Evolutionary conservation across 495 filamentous ascomycete genomes (phyloP), one percentile per base, ranked within the genome.

Genomic region (Penicillium odoratum): DNA sequence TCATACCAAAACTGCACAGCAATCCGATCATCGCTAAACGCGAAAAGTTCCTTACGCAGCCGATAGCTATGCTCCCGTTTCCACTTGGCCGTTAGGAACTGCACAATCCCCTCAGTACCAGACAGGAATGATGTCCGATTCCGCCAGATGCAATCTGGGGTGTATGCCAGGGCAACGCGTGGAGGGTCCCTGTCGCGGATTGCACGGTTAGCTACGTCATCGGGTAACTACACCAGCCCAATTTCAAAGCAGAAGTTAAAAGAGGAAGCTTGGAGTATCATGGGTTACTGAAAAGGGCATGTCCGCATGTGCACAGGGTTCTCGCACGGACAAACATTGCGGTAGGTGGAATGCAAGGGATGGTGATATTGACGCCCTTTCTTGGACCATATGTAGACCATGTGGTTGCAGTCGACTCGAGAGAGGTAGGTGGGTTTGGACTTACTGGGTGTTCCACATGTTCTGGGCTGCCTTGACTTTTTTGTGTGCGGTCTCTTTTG

Each of bases 1-100:
- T 96, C 92, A 59, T 96, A 96, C 91, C 91, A 96, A 70, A 96
- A 96, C 72, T 95, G 89, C 42, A 94, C 91, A 1, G 89, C 90
- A 63, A 93, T 95, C 15, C 68, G 71, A 52, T 77, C 64, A 44
- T 74, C 75, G 13, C 54, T 55, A 46, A 70, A 84, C 10, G 90
- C 81, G 74, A 96, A 96, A 7, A 97, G 79, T 66, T 97, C 92
- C 72, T 96, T 96, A 52, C 92, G 84, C 40, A 96, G 82, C 2
- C 83, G 78, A 63, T 96, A 96, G 31, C 78, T 85, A 29, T 82
- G 71, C 71, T 96, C 92, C 16, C 78, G 78, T 38, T 78, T 70
- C 92, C 92, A 96, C 68, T 96, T 96, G 34, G 84, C 74, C 2
- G 78, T 81, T 43, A 97, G 72, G 64, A 95, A 96, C 3, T 70